Evolutionary conservation across 164 flowering plant genomes (phyloP).

Genomic region (Litsea cubeba): DNA sequence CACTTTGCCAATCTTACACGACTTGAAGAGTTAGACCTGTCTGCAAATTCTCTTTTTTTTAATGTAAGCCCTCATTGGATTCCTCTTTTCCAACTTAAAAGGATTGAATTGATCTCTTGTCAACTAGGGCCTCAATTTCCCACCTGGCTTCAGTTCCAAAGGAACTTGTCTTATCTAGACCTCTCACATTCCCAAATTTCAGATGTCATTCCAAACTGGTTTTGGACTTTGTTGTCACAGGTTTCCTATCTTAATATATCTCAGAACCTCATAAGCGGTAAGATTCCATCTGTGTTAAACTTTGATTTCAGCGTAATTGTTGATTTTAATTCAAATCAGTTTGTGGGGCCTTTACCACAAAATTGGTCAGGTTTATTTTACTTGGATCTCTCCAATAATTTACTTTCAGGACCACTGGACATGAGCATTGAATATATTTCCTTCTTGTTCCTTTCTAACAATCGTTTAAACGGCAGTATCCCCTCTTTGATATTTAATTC

Average conservation of each 20-base stretch:
- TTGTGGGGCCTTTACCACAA: not conserved
- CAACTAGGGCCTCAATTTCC: not conserved
- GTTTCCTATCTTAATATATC: too few relatives aligned
- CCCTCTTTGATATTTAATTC: not conserved
- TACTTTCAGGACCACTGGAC: not conserved
- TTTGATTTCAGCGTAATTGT: fast-evolving
- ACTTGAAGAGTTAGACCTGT: not conserved
- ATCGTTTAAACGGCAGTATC: not conserved
- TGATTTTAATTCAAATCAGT: not conserved
- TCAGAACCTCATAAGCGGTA: not conserved
- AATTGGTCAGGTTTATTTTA: not conserved
- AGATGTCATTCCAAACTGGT: not conserved
- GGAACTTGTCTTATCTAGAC: not conserved
- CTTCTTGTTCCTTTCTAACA: not conserved
- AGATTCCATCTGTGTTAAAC: not conserved
- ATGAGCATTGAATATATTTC: not conserved
- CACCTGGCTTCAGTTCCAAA: not conserved
- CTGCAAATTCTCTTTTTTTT: not conserved
- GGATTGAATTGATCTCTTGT: not conserved
- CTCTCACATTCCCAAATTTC: not conserved
- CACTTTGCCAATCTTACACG: not conserved
- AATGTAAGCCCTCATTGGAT: not conserved
- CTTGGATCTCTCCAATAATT: not conserved
- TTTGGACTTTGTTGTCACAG: not conserved
- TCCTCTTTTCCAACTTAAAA: not conserved